Evolutionary conservation across 2,329 filamentous ascomycete species (phyloP).

Genomic region (Monilinia polystroma): DNA sequence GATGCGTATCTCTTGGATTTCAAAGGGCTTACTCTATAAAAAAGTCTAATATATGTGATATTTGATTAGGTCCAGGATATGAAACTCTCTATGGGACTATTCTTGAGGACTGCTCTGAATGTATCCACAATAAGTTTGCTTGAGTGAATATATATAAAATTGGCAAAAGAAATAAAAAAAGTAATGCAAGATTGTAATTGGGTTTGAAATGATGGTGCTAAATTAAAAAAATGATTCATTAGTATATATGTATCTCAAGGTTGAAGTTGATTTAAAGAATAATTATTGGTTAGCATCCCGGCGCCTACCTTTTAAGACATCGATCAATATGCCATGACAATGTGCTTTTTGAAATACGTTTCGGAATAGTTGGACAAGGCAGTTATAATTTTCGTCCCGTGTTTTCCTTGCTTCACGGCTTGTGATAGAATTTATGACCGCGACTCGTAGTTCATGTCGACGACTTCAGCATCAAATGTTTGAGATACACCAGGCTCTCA

Average conservation of each 20-base stretch:
- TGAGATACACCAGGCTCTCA: conserved; percentile 8
- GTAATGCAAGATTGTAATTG: conserved; percentile 3
- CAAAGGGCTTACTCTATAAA: too few relatives aligned
- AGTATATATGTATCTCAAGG: conserved; percentile 11
- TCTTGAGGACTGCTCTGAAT: conserved; percentile 15
- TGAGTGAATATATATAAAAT: conserved; percentile 17
- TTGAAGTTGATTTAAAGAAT: background rate
- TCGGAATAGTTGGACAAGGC: conserved; percentile 10
- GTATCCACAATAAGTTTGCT: background rate
- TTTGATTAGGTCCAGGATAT: conserved; percentile 15
- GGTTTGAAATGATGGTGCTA: conserved; percentile 16
- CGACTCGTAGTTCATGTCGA: conserved; percentile 23
- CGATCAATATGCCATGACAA: conserved; percentile 14
- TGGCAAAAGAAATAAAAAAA: background rate
- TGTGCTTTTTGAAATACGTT: conserved; percentile 4
- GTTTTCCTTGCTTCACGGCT: conserved; percentile 20
- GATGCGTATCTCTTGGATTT: background rate
- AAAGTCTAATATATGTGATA: background rate
- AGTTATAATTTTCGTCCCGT: background rate
- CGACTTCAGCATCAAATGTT: conserved; percentile 22
- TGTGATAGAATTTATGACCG: conserved; percentile 16
- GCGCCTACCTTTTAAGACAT: conserved; percentile 23
- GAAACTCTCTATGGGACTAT: conserved; percentile 1
- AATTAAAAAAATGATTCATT: conserved; percentile 8
- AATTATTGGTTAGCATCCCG: background rate